phyloP scores from a whole-genome alignment of 169 alveolate genomes.

The Plasmodium berghei region DNA sequence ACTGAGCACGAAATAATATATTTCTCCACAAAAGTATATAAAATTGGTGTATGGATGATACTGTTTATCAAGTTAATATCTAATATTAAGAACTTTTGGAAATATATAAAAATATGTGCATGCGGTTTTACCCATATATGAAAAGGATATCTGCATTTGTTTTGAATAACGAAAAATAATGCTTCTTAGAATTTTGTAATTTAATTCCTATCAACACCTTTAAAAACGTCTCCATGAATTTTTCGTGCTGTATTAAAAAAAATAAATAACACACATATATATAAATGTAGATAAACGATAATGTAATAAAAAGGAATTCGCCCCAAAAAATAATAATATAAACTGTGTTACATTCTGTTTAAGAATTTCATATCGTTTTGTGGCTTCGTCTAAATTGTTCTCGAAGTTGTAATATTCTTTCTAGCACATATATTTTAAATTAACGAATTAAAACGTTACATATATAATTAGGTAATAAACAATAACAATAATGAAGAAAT shows the following conservation, averaged over 20 bases:
- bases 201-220: conserved; percentile 57
- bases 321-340: not conserved
- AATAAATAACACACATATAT: conserved; percentile 5
- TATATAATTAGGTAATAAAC: conserved; percentile 1
- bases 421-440: conserved; percentile 10
- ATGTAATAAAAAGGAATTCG: not conserved
- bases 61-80: too few relatives aligned
- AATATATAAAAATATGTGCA: not conserved
- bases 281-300: not conserved
- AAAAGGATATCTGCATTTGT: conserved; percentile 55
- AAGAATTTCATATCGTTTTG: conserved; percentile 33
- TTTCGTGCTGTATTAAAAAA: conserved; percentile 47
- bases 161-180: conserved; percentile 58
- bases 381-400: conserved; percentile 30
- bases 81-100: too few relatives aligned
- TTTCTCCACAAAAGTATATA: too few relatives aligned
- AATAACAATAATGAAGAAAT: not conserved
- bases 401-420: conserved; percentile 53
- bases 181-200: conserved; percentile 62
- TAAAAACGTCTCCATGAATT: conserved; percentile 65
- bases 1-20: too few relatives aligned
- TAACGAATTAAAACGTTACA: conserved; percentile 5
- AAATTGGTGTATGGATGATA: too few relatives aligned
- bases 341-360: conserved; percentile 53
- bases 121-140: conserved; percentile 50